These are phyloP conservation scores for Seminavis robusta DNA, from an alignment of 108 stramenopile species.

Conservation along the genomic window DNA sequence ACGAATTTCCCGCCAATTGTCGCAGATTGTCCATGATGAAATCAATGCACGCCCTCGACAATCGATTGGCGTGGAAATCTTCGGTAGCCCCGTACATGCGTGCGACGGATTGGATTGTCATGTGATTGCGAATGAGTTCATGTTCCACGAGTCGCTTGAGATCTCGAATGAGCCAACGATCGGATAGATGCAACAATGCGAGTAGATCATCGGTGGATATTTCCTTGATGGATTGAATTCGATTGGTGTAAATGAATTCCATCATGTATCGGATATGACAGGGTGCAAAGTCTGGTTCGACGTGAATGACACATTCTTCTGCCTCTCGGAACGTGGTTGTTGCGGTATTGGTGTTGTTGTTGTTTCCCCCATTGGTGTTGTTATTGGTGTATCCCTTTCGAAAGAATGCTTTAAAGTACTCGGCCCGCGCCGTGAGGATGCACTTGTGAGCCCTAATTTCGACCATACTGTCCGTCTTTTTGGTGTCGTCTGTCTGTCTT, in stretches of 20 bases:
- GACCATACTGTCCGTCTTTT: conserved; percentile 13
- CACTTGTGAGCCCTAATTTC: conserved; percentile 94
- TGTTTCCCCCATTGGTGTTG: conserved; percentile 1
- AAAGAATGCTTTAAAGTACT: conserved; percentile 97
- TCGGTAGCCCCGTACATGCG: conserved; percentile 88
- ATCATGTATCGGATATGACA: conserved; percentile 84
- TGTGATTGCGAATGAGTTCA: conserved; percentile 79
- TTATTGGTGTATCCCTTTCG: conserved; percentile 34
- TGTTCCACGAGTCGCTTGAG: conserved; percentile 86
- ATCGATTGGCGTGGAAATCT: conserved; percentile 75
- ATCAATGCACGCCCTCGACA: conserved; percentile 80
- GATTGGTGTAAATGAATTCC: conserved; percentile 95
- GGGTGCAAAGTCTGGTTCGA: conserved; percentile 69
- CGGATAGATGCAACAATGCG: conserved; percentile 68
- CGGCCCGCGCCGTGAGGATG: conserved; percentile 92
- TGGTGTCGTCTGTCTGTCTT: conserved; percentile 13
- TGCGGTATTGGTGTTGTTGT: too few species aligned
- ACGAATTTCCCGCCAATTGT: conserved; percentile 70
- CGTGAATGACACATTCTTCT: conserved; percentile 67
- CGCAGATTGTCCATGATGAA: conserved; percentile 88
- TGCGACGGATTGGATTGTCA: conserved; percentile 77
- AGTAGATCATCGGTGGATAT: conserved; percentile 77
- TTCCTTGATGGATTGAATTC: conserved; percentile 58
- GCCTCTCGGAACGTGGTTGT: conserved; percentile 71
- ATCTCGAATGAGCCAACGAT: conserved; percentile 87